Conservation (phyloP, 2,329 filamentous ascomycete species). For the Calonectria pteridis region DNA sequence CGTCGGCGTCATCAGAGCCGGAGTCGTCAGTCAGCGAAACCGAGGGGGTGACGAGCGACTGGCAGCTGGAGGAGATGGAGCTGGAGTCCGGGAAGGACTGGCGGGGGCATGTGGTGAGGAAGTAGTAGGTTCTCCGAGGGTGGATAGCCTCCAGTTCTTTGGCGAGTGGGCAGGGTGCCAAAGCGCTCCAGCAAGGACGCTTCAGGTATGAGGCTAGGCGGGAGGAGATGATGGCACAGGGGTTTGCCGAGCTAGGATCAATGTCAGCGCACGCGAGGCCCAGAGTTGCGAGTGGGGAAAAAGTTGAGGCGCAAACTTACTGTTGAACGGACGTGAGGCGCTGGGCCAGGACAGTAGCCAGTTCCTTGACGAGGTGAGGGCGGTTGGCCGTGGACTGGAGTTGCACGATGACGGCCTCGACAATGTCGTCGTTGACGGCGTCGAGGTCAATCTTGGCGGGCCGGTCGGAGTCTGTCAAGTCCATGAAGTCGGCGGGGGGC, state of each 20-base stretch:
- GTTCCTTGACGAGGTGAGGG: slow-evolving; percentile 94
- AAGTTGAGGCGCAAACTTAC: slow-evolving; percentile 67
- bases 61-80: slow-evolving; percentile 45
- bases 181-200: slow-evolving; percentile 82
- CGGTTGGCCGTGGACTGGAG: slow-evolving; percentile 91
- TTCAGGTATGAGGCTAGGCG: slow-evolving; percentile 91
- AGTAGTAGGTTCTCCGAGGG: slow-evolving; percentile 96
- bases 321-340: slow-evolving; percentile 88
- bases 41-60: slow-evolving; percentile 83
- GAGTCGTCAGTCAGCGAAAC: slow-evolving; percentile 70
- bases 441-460: slow-evolving; percentile 71
- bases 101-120: slow-evolving; percentile 87
- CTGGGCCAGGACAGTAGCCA: slow-evolving; percentile 82
- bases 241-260: slow-evolving; percentile 85
- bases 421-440: slow-evolving; percentile 93
- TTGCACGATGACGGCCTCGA: slow-evolving; percentile 89
- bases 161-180: slow-evolving; percentile 86
- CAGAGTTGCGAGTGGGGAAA: slow-evolving; percentile 30
- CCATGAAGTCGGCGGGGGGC: slow-evolving; percentile 46
- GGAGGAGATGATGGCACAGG: slow-evolving; percentile 94
- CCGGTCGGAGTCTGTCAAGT: slow-evolving; percentile 44
- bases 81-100: slow-evolving; percentile 76
- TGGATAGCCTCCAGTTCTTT: slow-evolving; percentile 95
- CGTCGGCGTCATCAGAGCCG: slow-evolving; percentile 77
- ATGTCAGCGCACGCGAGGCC: slow-evolving; percentile 42